Evolutionary conservation across 306 rosid genomes (phyloP), one percentile per base, ranked within the genome.

Genomic region (Inga oerstediana): DNA sequence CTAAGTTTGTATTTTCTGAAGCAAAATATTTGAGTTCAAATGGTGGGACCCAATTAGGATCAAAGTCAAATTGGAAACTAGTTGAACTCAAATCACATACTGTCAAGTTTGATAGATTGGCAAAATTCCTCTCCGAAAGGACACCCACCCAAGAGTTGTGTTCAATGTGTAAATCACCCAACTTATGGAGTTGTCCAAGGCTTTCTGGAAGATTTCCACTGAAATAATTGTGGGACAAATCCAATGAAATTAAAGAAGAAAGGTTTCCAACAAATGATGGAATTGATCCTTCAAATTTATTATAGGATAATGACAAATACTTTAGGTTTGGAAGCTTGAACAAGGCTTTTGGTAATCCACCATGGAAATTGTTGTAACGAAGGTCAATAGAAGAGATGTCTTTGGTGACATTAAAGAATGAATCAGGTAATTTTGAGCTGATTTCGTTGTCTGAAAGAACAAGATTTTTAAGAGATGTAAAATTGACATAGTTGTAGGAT

Each of bases 291-390:
- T 39, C 43, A 39, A 39, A 39, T 6, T 44, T 27, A 27, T 27
- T 27, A 27, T 27, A 0, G 30, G 1, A 27, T 27, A 27, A 27
- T 27, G 30, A 27, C 1, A 27, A 80, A 37, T 14, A 8, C 45
- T 67, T 48, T 12, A 84, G 74, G 43, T 68, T 80, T 75, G 12
- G 30, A 75, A 75, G 68, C 8, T 41, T 67, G n/a, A 66, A 67
- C 80, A 84, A 79, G 20, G 80, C 35, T 43, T 52, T 22, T n/a
- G 87, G 84, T 8, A 84, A 10, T 68, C 64, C 48, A 30, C 87
- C 87, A 37, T 45, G 15, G 24, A 80, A 8, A 7, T 16, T 0
- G 48, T 14, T 2, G 0, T 10, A 11, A 20, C 78, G 15, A 24
- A 84, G 84, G 48, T 74, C 74, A 44, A 74, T 5, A 10, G 30